phyloP scores from a whole-genome alignment of 176 grass and related monocot genomes.

The Avena sativa region DNA sequence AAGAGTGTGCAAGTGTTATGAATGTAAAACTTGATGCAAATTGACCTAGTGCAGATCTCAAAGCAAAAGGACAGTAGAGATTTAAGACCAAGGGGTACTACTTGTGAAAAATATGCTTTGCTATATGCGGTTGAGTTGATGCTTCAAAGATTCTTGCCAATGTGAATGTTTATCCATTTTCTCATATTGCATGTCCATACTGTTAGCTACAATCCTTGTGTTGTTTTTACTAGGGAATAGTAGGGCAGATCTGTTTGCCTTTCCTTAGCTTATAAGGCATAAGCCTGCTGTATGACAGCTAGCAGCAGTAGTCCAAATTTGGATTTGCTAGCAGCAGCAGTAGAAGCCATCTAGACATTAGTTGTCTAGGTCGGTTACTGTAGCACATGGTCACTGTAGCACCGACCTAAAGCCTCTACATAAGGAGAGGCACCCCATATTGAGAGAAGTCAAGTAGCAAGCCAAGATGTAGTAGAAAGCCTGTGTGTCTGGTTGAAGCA shows the following conservation, averaged over 20 bases:
- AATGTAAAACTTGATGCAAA: neutral
- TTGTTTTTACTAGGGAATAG: neutral
- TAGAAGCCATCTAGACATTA: too few species aligned
- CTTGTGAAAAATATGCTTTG: neutral
- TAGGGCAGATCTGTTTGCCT: neutral
- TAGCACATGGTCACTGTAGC: too few species aligned
- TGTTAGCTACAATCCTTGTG: too few species aligned
- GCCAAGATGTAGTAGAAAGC: too few species aligned
- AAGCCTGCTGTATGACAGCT: neutral
- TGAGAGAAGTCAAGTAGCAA: too few species aligned
- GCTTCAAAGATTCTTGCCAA: neutral
- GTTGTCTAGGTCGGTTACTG: too few species aligned
- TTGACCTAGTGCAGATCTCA: neutral
- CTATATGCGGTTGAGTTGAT: neutral
- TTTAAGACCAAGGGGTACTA: neutral
- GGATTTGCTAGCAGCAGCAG: too few species aligned
- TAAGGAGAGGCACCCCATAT: too few species aligned
- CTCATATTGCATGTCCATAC: neutral
- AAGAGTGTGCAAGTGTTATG: neutral
- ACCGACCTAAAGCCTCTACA: too few species aligned
- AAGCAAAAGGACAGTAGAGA: neutral
- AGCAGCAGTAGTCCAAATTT: too few species aligned
- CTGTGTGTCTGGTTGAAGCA: too few species aligned
- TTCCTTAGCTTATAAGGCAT: neutral
- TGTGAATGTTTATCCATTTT: neutral